Evolutionary conservation across 2,329 filamentous ascomycete species (phyloP).

Genomic region (Pseudogymnoascus sp.): DNA sequence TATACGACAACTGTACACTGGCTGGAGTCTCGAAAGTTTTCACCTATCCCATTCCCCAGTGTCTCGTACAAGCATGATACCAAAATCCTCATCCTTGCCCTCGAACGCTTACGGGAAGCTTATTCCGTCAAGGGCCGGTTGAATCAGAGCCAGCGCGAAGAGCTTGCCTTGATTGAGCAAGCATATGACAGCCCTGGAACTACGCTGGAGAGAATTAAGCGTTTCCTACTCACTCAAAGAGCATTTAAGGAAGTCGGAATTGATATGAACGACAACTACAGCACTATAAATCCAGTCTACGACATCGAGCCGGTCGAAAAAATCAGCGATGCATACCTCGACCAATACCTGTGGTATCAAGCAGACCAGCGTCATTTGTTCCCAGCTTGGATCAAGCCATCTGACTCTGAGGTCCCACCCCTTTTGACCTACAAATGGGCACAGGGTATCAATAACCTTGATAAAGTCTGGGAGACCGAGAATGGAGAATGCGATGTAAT

Average conservation of each 20-base stretch:
- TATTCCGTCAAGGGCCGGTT: slow-evolving; percentile 96
- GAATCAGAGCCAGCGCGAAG: slow-evolving; percentile 96
- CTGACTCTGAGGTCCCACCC: slow-evolving; percentile 93
- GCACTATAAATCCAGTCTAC: slow-evolving; percentile 96
- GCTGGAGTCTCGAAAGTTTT: slow-evolving; percentile 97
- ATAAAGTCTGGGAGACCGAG: slow-evolving; percentile 87
- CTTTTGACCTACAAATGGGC: slow-evolving; percentile 97
- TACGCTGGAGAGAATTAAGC: slow-evolving; percentile 91
- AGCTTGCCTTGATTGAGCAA: slow-evolving; percentile 92
- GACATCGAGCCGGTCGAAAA: slow-evolving; percentile 99
- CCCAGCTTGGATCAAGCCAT: slow-evolving; percentile 98
- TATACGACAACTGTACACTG: slow-evolving; percentile 99
- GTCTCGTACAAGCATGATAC: slow-evolving; percentile 99
- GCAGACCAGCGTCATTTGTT: slow-evolving; percentile 95
- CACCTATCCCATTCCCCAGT: slow-evolving; percentile 95
- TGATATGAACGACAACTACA: slow-evolving; percentile 99
- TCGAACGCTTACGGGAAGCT: slow-evolving; percentile 86
- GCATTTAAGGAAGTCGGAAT: slow-evolving; percentile 99
- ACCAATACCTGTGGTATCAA: slow-evolving; percentile 99
- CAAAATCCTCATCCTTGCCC: slow-evolving; percentile 91
- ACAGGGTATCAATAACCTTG: slow-evolving; percentile 96
- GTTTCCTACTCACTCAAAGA: slow-evolving; percentile 90
- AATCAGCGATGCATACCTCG: slow-evolving; percentile 96
- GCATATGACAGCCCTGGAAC: slow-evolving; percentile 97
- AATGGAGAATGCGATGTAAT: slow-evolving; percentile 97